Conservation (phyloP, 306 rosid species). For the Prunus davidiana region DNA sequence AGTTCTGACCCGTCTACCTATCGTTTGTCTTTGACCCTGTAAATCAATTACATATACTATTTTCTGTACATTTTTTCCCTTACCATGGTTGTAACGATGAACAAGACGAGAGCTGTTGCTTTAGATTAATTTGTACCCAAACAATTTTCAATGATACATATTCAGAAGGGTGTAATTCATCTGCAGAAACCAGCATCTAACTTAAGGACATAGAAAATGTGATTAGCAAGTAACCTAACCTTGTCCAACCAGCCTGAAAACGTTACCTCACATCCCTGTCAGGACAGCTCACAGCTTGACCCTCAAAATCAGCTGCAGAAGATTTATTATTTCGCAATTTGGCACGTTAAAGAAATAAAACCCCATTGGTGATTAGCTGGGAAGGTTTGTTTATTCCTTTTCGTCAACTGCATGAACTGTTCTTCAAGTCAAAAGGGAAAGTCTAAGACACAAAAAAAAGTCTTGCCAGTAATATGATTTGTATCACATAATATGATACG, state of each 20-base stretch:
- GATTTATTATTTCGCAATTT: background rate
- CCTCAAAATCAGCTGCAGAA: conserved; percentile 11
- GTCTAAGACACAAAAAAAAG: too few relatives aligned
- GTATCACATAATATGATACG: background rate
- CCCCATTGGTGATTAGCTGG: background rate
- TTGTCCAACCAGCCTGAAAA: background rate
- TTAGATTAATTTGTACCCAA: background rate
- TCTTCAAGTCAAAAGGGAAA: too few relatives aligned
- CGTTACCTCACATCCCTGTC: background rate
- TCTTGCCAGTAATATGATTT: background rate
- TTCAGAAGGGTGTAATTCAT: background rate
- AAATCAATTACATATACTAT: conserved; percentile 5
- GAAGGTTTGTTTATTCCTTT: background rate
- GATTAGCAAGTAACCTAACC: background rate
- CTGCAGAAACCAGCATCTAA: conserved; percentile 1
- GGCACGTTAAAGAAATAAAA: background rate
- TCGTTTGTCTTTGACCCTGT: conserved; percentile 43
- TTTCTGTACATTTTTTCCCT: background rate
- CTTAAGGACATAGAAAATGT: background rate
- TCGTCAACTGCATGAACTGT: background rate
- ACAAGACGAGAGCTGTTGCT: background rate
- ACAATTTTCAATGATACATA: background rate
- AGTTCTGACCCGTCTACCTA: conserved; percentile 55
- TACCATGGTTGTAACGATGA: conserved; percentile 13
- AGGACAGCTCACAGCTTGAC: background rate